Base-by-base conservation (phyloP, 345 rosid species). In the Pugionium cornutum region DNA sequence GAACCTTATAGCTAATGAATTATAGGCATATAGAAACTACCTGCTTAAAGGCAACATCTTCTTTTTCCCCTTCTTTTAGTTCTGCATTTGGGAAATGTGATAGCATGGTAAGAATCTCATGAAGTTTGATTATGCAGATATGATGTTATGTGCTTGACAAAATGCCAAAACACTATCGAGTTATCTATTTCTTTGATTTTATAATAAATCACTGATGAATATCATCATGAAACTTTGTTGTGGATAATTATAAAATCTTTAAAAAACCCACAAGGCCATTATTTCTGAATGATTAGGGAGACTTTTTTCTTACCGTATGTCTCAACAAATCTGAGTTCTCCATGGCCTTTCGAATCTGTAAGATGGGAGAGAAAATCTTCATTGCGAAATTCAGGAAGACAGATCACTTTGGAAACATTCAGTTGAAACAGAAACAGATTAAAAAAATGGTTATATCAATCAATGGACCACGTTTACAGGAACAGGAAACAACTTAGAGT, bases 41-140 rank as follows among this genome's bases (percentile, higher is more conserved):
- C 92, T 85, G 83, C 72, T 90, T 94, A 79, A 94, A 94, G 72
- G 79, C 78, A 76, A 86, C 87, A 80, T 94, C 99, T 79, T 94
- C 96, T 58, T 86, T 80, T 78, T 94, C 95, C 59, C 63, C 84
- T 51, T 82, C 82, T 55, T 84, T 79, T 49, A 94, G 63, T 64
- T 83, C 99, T 94, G 89, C 80, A 80, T 64, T 64, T 43, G 37
- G 43, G 56, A 52, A 42, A 42, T 10, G 56, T 48, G 36, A 33
- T 2, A 54, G 41, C 25, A 30, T 48, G 5, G 18, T 31, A 49
- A 45, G 39, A 43, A 51, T 18, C 25, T 53, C 32, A 71, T 29
- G 28, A 49, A 31, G 35, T 28, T 62, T 47, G 6, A 35, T 9
- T 37, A 10, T 33, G 53, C 10, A 9, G 6, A 7, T 3, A 28